Percentiles rank a stretch among this genome's conserved stretches.
Evolutionary conservation across 345 rosid species (phyloP).

Genomic region (Pistacia atlantica): DNA sequence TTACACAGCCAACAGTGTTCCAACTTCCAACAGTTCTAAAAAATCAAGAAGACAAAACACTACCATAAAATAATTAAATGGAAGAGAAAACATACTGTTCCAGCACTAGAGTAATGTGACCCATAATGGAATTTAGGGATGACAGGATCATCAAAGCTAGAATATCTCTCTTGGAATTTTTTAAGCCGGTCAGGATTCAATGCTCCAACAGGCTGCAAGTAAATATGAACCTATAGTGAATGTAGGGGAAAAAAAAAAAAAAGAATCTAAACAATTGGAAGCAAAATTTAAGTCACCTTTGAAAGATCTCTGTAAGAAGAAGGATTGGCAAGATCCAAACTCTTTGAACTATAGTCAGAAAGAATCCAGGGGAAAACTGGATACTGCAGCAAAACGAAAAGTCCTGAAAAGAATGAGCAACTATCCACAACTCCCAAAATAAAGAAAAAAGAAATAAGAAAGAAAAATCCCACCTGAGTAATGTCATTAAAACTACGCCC

Average conservation of each 20-base stretch:
- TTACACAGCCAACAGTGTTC: constrained; percentile 2
- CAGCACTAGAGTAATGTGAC: constrained; percentile 98
- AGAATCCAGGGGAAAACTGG: constrained; percentile 99
- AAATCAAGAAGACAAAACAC: constrained; percentile 1
- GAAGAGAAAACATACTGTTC: constrained; percentile 66
- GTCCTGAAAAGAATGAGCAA: background rate
- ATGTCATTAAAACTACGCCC: constrained; percentile 99
- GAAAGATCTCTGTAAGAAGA: constrained; percentile 93
- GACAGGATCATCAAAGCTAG: constrained; percentile 95
- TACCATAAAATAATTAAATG: constrained; percentile 16
- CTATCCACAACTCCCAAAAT: constrained; percentile 1
- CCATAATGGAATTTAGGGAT: constrained; percentile 99
- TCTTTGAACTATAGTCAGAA: constrained; percentile 77
- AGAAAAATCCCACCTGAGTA: constrained; percentile 69
- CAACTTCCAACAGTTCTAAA: constrained; percentile 11
- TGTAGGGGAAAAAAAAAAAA: constrained; percentile 14
- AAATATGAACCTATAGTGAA: constrained; percentile 25
- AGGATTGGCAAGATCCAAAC: constrained; percentile 80
- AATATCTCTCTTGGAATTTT: constrained; percentile 93
- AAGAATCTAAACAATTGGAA: constrained; percentile 18
- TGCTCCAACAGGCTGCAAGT: constrained; percentile 95
- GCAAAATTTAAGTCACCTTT: constrained; percentile 61
- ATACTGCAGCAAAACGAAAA: constrained; percentile 63
- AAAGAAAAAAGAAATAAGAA: background rate
- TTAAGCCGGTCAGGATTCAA: constrained; percentile 76